Evolutionary conservation across 208 protist species (phyloP).

Genomic region (Trypanosoma cruzi): DNA sequence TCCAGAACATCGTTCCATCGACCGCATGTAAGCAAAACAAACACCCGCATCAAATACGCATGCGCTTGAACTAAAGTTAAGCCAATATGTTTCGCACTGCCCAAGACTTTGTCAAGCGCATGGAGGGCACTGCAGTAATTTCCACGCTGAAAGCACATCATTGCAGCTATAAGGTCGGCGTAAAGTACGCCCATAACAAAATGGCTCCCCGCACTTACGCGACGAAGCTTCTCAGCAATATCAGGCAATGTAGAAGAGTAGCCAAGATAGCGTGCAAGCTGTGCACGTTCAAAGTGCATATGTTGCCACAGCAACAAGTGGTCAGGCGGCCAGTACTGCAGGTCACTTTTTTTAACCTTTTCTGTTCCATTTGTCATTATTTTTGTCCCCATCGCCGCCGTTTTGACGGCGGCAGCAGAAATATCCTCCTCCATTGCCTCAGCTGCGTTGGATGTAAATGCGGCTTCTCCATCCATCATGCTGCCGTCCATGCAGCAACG

Average conservation of each 20-base stretch:
- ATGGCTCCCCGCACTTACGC: constrained; percentile 40
- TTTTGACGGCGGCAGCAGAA: background rate
- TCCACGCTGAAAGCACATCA: constrained; percentile 35
- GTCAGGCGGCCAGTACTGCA: constrained; percentile 69
- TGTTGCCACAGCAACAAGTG: constrained; percentile 65
- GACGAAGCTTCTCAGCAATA: constrained; percentile 34
- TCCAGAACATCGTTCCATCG: constrained; percentile 28
- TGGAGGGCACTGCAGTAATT: constrained; percentile 42
- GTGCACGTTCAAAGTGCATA: constrained; percentile 56
- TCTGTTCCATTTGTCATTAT: background rate
- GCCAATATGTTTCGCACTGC: constrained; percentile 46
- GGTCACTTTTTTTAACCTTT: background rate
- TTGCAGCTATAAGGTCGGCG: constrained; percentile 51
- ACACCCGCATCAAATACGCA: constrained; percentile 12
- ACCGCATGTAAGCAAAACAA: constrained; percentile 16
- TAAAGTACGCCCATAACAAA: constrained; percentile 73
- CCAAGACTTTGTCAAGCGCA: constrained; percentile 27
- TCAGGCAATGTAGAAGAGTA: constrained; percentile 31
- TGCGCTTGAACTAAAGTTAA: constrained; percentile 26
- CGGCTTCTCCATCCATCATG: background rate
- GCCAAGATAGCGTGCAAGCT: constrained; percentile 60
- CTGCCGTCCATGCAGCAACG: background rate
- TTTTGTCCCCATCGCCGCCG: background rate
- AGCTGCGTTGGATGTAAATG: background rate
- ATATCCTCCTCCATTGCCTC: background rate